These are phyloP conservation scores for Dioscorea alata DNA, from an alignment of 106 monocot species.

Conservation along the genomic window DNA sequence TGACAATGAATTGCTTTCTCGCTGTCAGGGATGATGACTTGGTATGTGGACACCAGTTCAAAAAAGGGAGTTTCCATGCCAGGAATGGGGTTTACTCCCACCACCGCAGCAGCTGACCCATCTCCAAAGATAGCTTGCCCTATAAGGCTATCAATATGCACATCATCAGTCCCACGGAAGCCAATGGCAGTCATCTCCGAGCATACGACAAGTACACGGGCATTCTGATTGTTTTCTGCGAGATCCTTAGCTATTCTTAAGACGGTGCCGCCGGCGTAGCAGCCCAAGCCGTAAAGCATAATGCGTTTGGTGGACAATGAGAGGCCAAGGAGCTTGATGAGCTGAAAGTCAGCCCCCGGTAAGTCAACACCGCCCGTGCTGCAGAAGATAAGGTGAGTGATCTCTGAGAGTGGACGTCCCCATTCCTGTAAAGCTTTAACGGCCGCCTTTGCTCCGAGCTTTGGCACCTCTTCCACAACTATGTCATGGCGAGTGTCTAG, in stretches of 20 bases:
- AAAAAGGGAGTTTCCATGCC: not conserved
- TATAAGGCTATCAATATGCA: not conserved
- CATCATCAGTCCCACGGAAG: not conserved
- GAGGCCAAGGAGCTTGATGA: constrained; percentile 17
- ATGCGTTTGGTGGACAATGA: too few relatives aligned
- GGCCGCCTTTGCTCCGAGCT: constrained; percentile 3
- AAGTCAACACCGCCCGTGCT: not conserved
- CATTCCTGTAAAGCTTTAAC: constrained; percentile 6
- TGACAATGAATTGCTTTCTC: not conserved
- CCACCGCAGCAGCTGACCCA: not conserved
- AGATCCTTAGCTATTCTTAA: constrained; percentile 9
- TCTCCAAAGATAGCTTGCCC: not conserved
- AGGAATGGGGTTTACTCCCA: not conserved
- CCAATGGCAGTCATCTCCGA: not conserved
- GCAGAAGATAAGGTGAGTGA: constrained; percentile 15
- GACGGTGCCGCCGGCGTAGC: not conserved
- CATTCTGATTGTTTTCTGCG: not conserved
- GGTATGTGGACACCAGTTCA: not conserved
- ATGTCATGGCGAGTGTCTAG: constrained; percentile 8
- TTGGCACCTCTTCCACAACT: not conserved
- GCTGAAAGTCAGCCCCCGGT: not conserved
- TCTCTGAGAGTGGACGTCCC: constrained; percentile 2
- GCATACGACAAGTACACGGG: not conserved
- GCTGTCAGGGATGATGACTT: not conserved
- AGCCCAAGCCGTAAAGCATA: too few relatives aligned